Evolutionary conservation across 371 early-diverging fungal species (phyloP).

Genomic region (Mycotypha africana): DNA sequence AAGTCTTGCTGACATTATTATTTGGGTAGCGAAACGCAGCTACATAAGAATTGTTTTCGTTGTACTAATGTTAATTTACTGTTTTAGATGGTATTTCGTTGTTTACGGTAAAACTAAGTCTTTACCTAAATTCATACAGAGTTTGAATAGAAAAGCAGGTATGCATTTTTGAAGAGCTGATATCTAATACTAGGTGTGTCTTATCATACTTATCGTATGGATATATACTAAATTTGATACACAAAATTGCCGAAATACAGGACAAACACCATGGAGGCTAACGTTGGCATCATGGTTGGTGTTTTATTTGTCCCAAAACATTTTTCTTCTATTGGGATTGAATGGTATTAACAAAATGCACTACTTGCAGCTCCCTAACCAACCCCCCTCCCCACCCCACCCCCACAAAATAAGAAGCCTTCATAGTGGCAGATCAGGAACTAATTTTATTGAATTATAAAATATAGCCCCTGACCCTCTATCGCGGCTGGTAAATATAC

Average conservation of each 20-base stretch:
- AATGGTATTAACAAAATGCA: constrained; percentile 44
- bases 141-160: constrained; percentile 23
- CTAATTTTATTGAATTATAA: not conserved
- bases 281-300: constrained; percentile 63
- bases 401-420: too few species aligned
- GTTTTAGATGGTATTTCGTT: constrained; percentile 33
- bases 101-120: constrained; percentile 23
- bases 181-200: not conserved
- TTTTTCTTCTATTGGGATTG: constrained; percentile 49
- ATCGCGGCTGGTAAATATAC: constrained; percentile 49
- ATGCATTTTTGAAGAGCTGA: constrained; percentile 1
- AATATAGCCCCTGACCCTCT: constrained; percentile 65
- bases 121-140: constrained; percentile 20
- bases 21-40: constrained; percentile 40
- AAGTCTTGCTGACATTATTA: constrained; percentile 63
- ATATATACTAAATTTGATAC: too few species aligned
- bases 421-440: too few species aligned
- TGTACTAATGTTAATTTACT: not conserved
- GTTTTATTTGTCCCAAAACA: constrained; percentile 57
- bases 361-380: not conserved
- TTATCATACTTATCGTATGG: constrained; percentile 1
- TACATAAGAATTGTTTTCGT: not conserved
- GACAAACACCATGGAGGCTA: constrained; percentile 75
- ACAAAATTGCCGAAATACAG: constrained; percentile 32
- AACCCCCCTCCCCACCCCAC: too few species aligned